Evolutionary conservation across 768 basidiomycete species (phyloP), one percentile per base, ranked within the genome.

Genomic region (Gautieria morchelliformis): DNA sequence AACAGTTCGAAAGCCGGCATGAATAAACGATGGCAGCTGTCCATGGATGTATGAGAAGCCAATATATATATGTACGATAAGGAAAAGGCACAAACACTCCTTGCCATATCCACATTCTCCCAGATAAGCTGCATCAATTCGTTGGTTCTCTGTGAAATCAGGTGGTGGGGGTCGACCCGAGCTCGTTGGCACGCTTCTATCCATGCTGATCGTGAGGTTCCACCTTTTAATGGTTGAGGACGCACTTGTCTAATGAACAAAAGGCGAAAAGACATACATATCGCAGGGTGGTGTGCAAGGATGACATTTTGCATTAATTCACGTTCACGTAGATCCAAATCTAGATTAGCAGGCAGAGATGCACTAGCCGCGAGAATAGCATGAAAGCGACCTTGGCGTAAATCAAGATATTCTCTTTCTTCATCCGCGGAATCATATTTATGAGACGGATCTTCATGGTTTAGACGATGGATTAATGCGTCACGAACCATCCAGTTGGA

Each of bases 121-220:
- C 85, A 63, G 11, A 87, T 68, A 3, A 74, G 68, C 10, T 71
- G 66, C 58, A 89, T 62, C 12, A 86, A 67, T 8, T 67, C 68
- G 57, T 83, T 78, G 1, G 82, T 45, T 58, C 81, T 72, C 22
- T 69, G 71, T 8, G 72, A 73, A 4, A 87, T 74, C 6, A 89
- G 68, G 14, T 78, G 77, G 20, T 74, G 72, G 1, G 93, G 93
- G 64, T 95, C 89, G 4, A 78, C 65, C 1, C 73, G 67, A 0
- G 86, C 83, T 58, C 77, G 79, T 62, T 89, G 89, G 56, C 87
- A 89, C 5, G 89, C 61, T 56, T 91, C 88, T 58, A 94, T 87
- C 93, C 93, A 96, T 1, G 77, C 77, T 20, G 81, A 83, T 17
- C 81, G 77, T 9, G 78, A 75, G 15, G 72, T 68, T 20, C 72